Evolutionary conservation across 345 rosid species (phyloP).

Genomic region (Pistacia vera): DNA sequence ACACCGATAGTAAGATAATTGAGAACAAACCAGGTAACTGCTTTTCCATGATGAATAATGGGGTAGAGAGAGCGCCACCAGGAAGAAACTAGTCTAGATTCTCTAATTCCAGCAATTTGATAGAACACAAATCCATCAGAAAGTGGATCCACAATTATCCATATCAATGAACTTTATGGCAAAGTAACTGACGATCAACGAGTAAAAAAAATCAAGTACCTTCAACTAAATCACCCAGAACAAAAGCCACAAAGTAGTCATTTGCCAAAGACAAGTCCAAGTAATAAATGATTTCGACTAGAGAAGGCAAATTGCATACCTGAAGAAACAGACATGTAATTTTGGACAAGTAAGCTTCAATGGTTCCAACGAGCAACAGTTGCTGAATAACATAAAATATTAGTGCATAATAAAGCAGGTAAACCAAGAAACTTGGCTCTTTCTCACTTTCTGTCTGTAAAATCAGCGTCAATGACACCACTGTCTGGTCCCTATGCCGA

Average conservation of each 20-base stretch:
- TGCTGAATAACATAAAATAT: conserved; percentile 46
- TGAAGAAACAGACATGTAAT: conserved; percentile 86
- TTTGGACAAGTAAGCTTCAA: conserved; percentile 80
- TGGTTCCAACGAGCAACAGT: conserved; percentile 83
- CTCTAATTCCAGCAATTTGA: neutral
- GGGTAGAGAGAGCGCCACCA: neutral
- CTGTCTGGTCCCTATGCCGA: no score
- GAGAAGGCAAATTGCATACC: conserved; percentile 37
- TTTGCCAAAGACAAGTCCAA: neutral
- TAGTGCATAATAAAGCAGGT: conserved; percentile 11
- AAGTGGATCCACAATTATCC: neutral
- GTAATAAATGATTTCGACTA: neutral
- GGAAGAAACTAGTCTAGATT: neutral
- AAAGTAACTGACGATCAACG: no score
- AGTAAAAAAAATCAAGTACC: neutral
- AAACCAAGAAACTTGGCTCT: no score
- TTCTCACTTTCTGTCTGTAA: no score
- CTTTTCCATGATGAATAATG: neutral
- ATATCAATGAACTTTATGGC: no score
- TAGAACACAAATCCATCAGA: neutral
- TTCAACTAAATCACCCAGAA: neutral
- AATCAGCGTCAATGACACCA: no score
- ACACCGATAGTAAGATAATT: no score
- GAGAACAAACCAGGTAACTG: no score
- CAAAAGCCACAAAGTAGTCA: neutral